A percentile compares a stretch with the other conserved stretches of the same genome.
These are phyloP conservation scores for Puya raimondii DNA, from an alignment of 176 grass and related monocot species.

Conservation along the genomic window DNA sequence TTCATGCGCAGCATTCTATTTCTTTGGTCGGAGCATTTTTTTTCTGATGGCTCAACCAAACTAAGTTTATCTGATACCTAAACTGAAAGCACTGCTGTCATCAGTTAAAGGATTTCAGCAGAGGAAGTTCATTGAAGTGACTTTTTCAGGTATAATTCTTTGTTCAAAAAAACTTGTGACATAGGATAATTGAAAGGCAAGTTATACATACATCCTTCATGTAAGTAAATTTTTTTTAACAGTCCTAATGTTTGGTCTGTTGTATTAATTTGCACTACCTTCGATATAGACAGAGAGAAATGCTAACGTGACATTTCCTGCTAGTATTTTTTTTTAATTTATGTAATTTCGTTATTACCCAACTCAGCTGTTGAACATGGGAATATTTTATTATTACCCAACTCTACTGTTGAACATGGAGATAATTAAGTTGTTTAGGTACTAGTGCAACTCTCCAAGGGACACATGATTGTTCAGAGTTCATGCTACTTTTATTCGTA, in stretches of 20 bases:
- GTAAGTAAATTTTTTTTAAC: neutral
- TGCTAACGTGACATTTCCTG: neutral
- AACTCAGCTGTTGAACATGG: too few relatives aligned
- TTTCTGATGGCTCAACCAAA: neutral
- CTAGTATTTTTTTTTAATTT: too few relatives aligned
- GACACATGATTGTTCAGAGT: too few relatives aligned
- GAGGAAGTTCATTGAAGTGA: neutral
- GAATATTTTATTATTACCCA: neutral
- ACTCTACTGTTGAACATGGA: neutral
- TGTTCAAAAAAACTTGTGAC: neutral
- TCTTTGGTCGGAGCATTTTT: neutral
- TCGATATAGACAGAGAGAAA: neutral
- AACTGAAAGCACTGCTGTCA: neutral
- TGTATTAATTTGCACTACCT: neutral
- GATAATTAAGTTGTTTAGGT: neutral
- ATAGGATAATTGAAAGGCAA: neutral
- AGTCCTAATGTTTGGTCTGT: neutral
- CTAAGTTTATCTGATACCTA: neutral
- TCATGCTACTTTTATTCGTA: too few relatives aligned
- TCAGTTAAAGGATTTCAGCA: neutral
- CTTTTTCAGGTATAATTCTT: neutral
- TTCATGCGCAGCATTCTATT: neutral
- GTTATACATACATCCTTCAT: neutral
- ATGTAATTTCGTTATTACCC: too few relatives aligned
- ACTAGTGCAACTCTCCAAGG: too few relatives aligned